Percentiles rank a stretch among this genome's conserved stretches.
Evolutionary conservation across 805 yeast genomes (phyloP).

Genomic region (Zygotorulaspora florentina): DNA sequence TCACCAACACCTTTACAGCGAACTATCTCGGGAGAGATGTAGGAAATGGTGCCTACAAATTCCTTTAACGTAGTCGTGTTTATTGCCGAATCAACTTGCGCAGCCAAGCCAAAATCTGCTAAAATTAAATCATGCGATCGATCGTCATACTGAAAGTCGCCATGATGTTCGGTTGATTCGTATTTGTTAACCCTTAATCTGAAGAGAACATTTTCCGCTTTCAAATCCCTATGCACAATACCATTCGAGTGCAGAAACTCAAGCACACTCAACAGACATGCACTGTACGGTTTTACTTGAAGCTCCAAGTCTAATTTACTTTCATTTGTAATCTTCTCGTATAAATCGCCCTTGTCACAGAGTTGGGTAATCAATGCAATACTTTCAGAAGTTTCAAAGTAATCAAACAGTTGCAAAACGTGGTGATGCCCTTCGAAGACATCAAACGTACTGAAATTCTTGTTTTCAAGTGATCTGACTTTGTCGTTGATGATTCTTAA

Average conservation of each 20-base stretch:
- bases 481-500: constrained; percentile 33
- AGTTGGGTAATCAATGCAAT: constrained; percentile 59
- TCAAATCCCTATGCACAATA: constrained; percentile 66
- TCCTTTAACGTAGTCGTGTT: constrained; percentile 38
- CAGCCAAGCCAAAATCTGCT: constrained; percentile 57
- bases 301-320: constrained; percentile 43
- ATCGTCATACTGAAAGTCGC: constrained; percentile 37
- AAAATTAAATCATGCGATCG: constrained; percentile 34
- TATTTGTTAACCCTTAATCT: constrained; percentile 26
- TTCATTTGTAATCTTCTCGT: constrained; percentile 49
- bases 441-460: constrained; percentile 26
- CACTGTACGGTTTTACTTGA: constrained; percentile 48
- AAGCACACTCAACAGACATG: constrained; percentile 51
- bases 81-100: constrained; percentile 39
- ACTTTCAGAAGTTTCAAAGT: constrained; percentile 60
- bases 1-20: constrained; percentile 35
- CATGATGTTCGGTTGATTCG: constrained; percentile 35
- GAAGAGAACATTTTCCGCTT: constrained; percentile 67
- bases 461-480: constrained; percentile 33
- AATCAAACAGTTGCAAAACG: constrained; percentile 59
- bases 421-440: constrained; percentile 40
- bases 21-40: constrained; percentile 71
- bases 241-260: constrained; percentile 54
- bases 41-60: constrained; percentile 66
- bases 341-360: constrained; percentile 66